Evolutionary conservation across 169 alveolate genomes (phyloP).

Genomic region (Eimeria necatrix): DNA sequence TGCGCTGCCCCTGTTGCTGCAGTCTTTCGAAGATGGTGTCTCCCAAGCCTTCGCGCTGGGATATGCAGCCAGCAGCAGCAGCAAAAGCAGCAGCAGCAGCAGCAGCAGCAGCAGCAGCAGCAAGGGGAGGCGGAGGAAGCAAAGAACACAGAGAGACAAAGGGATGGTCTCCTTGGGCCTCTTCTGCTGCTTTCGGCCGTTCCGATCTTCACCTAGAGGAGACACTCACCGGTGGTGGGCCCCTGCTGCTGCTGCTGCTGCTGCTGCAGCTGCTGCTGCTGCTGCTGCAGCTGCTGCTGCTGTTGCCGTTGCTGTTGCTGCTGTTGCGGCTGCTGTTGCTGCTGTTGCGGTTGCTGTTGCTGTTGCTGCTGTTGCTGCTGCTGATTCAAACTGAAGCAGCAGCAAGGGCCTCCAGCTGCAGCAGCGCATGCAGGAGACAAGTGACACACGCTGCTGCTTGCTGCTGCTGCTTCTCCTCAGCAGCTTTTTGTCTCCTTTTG

Average conservation of each 20-base stretch:
- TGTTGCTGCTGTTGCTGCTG: too few species aligned
- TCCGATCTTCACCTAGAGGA: background rate
- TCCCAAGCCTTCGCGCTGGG: background rate
- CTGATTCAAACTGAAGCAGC: too few species aligned
- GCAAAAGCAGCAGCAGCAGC: conserved; percentile 44
- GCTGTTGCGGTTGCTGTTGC: too few species aligned
- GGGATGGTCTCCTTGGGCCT: background rate
- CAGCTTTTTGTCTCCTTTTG: too few species aligned
- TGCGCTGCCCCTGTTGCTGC: background rate
- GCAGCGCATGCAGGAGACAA: too few species aligned
- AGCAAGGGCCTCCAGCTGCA: too few species aligned
- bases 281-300: background rate
- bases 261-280: background rate
- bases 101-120: conserved; percentile 5
- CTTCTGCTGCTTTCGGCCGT: background rate
- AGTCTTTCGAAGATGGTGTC: background rate
- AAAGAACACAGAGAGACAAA: background rate
- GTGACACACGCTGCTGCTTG: too few species aligned
- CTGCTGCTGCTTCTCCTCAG: too few species aligned
- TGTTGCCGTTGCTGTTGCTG: too few species aligned
- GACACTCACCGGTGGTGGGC: background rate
- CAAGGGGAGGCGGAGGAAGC: background rate
- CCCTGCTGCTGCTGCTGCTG: background rate
- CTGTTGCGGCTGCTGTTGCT: too few species aligned
- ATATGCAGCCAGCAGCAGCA: conserved; percentile 28